Percentiles rank a stretch among this genome's conserved stretches.
Evolutionary conservation across 306 rosid species (phyloP).

Genomic region (Inga leiocalycina): DNA sequence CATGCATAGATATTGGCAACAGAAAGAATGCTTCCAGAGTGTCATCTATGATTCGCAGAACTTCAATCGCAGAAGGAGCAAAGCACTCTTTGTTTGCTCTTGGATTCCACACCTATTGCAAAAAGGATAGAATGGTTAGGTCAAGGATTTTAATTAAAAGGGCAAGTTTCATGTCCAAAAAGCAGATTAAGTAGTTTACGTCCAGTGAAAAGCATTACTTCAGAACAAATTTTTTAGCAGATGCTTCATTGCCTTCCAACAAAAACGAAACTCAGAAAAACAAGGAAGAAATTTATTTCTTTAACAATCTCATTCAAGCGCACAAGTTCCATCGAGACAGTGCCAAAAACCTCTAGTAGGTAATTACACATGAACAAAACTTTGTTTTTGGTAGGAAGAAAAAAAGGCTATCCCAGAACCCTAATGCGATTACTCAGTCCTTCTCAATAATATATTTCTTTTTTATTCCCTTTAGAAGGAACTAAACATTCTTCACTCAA

Average conservation of each 20-base stretch:
- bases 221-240: neutral
- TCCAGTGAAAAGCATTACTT: neutral
- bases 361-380: neutral
- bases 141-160: neutral
- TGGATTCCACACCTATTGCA: slow-evolving; percentile 78
- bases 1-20: slow-evolving; percentile 76
- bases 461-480: neutral
- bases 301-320: neutral
- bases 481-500: neutral
- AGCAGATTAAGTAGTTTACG: neutral
- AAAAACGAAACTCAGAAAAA: neutral
- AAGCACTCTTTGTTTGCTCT: slow-evolving; percentile 70
- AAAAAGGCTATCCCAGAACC: neutral
- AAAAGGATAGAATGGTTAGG: slow-evolving; percentile 14
- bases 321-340: neutral
- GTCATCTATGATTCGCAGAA: slow-evolving; percentile 77
- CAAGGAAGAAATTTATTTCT: neutral
- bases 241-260: neutral
- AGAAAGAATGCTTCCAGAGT: slow-evolving; percentile 87
- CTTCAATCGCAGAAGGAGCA: slow-evolving; percentile 85
- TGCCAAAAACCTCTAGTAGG: neutral
- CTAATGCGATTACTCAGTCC: neutral
- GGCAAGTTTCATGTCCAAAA: neutral
- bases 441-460: neutral
- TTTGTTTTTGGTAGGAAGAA: neutral